phyloP scores from a whole-genome alignment of 306 rosid species.

The Inga leiocalycina region DNA sequence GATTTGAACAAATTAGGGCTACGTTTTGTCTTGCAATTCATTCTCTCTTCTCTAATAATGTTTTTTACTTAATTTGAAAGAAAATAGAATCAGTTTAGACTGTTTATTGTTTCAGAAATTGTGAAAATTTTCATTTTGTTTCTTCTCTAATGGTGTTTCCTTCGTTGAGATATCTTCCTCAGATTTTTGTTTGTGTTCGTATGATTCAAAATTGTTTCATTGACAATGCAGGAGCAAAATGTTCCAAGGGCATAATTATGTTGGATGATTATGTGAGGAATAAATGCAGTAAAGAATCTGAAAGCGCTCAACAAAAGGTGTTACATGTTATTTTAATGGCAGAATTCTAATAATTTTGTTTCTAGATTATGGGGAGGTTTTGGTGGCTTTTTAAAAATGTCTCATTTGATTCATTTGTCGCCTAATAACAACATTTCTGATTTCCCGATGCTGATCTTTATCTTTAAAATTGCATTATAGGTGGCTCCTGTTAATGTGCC shows the following conservation, averaged over 20 bases:
- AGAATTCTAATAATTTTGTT: background rate
- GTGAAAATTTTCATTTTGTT: slow-evolving; percentile 12
- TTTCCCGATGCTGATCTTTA: slow-evolving; percentile 15
- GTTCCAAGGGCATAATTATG: slow-evolving; percentile 75
- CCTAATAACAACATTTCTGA: background rate
- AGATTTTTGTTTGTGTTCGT: background rate
- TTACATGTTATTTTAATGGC: slow-evolving; percentile 24
- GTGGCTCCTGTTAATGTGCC: slow-evolving; percentile 42
- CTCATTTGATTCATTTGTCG: slow-evolving; percentile 13
- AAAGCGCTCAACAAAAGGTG: slow-evolving; percentile 62
- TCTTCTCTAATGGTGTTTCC: background rate
- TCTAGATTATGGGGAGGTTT: background rate
- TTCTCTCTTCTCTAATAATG: background rate
- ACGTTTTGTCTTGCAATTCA: background rate
- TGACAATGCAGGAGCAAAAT: slow-evolving; percentile 65
- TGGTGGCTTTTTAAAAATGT: background rate
- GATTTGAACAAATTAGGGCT: background rate
- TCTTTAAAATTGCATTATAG: slow-evolving; percentile 40
- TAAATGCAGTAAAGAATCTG: slow-evolving; percentile 63
- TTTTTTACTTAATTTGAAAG: background rate
- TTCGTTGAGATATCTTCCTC: slow-evolving; percentile 5
- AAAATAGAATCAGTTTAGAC: background rate
- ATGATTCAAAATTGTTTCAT: slow-evolving; percentile 26
- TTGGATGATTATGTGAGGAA: slow-evolving; percentile 64
- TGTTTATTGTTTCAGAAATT: background rate